phyloP scores from a whole-genome alignment of 495 filamentous ascomycete species.

The Penicillium desertorum region DNA sequence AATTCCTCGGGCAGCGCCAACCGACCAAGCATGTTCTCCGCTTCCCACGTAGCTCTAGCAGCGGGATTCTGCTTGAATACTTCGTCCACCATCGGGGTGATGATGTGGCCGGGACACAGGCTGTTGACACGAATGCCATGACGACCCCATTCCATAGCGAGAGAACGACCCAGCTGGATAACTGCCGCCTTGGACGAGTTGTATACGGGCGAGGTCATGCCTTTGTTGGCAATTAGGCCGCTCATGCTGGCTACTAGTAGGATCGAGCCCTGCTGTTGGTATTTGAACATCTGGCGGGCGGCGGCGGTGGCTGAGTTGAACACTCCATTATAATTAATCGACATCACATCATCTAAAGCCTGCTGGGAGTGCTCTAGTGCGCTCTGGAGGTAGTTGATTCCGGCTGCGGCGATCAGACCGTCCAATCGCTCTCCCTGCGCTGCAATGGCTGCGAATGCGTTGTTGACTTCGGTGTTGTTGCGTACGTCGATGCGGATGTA shows the following conservation, averaged over 20 bases:
- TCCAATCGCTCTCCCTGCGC: constrained; percentile 58
- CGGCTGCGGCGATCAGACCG: constrained; percentile 79
- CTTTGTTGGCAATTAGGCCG: constrained; percentile 76
- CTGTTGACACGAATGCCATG: constrained; percentile 68
- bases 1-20: constrained; percentile 65
- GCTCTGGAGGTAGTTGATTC: constrained; percentile 70
- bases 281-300: constrained; percentile 70
- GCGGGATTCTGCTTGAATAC: constrained; percentile 66
- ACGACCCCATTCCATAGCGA: constrained; percentile 72
- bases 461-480: constrained; percentile 54
- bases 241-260: constrained; percentile 78
- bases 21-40: constrained; percentile 68
- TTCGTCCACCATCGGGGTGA: constrained; percentile 69
- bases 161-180: constrained; percentile 59
- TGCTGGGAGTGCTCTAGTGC: constrained; percentile 67
- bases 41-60: constrained; percentile 58
- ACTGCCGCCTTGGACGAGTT: constrained; percentile 71
- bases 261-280: constrained; percentile 60
- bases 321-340: constrained; percentile 72
- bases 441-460: constrained; percentile 54
- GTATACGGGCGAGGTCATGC: constrained; percentile 64
- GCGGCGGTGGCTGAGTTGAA: constrained; percentile 79
- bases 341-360: constrained; percentile 65
- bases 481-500: constrained; percentile 67
- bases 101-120: constrained; percentile 67